These are phyloP conservation scores for Fusarium coffeatum DNA, from an alignment of 2,329 filamentous ascomycete genomes.

Conservation along the genomic window DNA sequence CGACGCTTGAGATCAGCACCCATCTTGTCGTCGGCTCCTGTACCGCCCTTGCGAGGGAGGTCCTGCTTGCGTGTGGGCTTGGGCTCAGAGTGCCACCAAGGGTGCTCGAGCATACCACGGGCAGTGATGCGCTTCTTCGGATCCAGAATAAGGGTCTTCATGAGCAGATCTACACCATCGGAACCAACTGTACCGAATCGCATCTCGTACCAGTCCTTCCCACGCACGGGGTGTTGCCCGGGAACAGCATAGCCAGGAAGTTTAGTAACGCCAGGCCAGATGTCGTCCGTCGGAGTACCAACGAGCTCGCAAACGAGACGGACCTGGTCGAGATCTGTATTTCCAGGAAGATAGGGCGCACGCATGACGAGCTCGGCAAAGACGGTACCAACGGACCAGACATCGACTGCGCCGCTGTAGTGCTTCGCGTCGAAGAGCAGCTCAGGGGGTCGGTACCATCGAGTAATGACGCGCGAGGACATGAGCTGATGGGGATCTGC, in stretches of 20 bases:
- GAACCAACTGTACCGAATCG: slow-evolving; percentile 84
- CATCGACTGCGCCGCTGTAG: slow-evolving; percentile 90
- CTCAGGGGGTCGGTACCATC: slow-evolving; percentile 96
- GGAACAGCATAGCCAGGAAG: slow-evolving; percentile 84
- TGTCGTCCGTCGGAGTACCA: slow-evolving; percentile 91
- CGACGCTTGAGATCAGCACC: slow-evolving; percentile 84
- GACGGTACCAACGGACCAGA: slow-evolving; percentile 94
- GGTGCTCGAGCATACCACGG: slow-evolving; percentile 79
- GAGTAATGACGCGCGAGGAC: slow-evolving; percentile 95
- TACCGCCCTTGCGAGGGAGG: slow-evolving; percentile 80
- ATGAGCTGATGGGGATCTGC: slow-evolving; percentile 89
- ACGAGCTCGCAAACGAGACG: slow-evolving; percentile 84
- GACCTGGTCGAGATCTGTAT: slow-evolving; percentile 88
- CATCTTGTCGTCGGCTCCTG: slow-evolving; percentile 78
- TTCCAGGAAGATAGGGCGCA: slow-evolving; percentile 83
- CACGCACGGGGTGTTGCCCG: slow-evolving; percentile 70
- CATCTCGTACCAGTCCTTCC: slow-evolving; percentile 77
- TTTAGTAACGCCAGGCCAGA: slow-evolving; percentile 91
- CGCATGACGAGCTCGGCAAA: slow-evolving; percentile 91
- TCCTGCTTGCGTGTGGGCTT: slow-evolving; percentile 84
- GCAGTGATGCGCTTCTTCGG: slow-evolving; percentile 87
- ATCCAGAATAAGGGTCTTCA: slow-evolving; percentile 86
- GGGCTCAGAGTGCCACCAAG: slow-evolving; percentile 88
- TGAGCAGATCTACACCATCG: slow-evolving; percentile 87
- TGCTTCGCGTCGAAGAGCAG: slow-evolving; percentile 89